phyloP scores from a whole-genome alignment of 2,329 filamentous ascomycete species.

The Calonectria pauciramosa region DNA sequence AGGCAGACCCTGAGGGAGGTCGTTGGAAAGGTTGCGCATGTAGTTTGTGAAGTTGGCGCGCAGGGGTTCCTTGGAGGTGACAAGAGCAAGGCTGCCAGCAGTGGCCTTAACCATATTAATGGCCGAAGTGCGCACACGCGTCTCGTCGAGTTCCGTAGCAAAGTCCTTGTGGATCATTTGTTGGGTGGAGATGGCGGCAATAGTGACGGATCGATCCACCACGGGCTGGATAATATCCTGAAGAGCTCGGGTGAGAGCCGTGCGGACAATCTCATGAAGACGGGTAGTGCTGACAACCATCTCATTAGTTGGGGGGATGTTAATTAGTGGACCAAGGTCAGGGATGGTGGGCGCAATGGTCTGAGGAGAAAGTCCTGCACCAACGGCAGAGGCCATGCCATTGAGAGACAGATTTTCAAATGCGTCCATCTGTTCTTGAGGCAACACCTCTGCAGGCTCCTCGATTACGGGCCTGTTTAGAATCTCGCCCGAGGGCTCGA shows the following conservation, averaged over 20 bases:
- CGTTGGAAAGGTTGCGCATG: slow-evolving; percentile 78
- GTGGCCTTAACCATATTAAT: slow-evolving; percentile 96
- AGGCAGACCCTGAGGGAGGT: slow-evolving; percentile 85
- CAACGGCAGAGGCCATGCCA: slow-evolving; percentile 76
- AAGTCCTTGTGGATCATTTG: slow-evolving; percentile 98
- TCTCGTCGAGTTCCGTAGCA: slow-evolving; percentile 90
- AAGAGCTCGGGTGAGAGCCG: slow-evolving; percentile 89
- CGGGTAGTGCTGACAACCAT: slow-evolving; percentile 80
- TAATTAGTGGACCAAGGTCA: slow-evolving; percentile 83
- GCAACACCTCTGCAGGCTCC: slow-evolving; percentile 70
- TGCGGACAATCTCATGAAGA: slow-evolving; percentile 82
- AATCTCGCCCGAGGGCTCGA: slow-evolving; percentile 89
- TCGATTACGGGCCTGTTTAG: slow-evolving; percentile 79
- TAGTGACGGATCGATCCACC: slow-evolving; percentile 96
- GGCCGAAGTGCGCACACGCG: slow-evolving; percentile 86
- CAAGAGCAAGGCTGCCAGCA: slow-evolving; percentile 91
- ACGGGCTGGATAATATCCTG: slow-evolving; percentile 98
- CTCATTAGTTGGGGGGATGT: slow-evolving; percentile 85
- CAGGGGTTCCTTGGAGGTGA: slow-evolving; percentile 98
- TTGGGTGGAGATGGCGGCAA: slow-evolving; percentile 95
- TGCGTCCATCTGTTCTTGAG: slow-evolving; percentile 79
- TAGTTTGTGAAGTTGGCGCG: slow-evolving; percentile 98
- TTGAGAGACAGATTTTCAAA: slow-evolving; percentile 89
- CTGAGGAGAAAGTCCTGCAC: slow-evolving; percentile 81
- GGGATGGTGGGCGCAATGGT: slow-evolving; percentile 85